phyloP scores from a whole-genome alignment of 2,329 filamentous ascomycete genomes.

The Uncinocarpus reesii region DNA sequence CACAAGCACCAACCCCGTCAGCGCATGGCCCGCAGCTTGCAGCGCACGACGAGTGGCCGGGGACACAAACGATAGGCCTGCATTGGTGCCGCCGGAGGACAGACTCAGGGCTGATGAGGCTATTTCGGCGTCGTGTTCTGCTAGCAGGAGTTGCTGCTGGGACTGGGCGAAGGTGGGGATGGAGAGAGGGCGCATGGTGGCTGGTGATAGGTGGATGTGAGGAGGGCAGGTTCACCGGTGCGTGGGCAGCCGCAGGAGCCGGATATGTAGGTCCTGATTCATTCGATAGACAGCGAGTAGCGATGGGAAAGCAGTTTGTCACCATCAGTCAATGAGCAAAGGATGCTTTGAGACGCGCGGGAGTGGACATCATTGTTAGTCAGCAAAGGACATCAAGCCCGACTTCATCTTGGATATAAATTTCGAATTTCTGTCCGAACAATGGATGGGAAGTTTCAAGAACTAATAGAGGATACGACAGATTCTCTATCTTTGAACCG shows the following conservation, averaged over 20 bases:
- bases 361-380: too few relatives aligned
- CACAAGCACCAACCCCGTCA: conserved; percentile 50
- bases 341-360: too few relatives aligned
- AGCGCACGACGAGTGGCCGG: conserved; percentile 36
- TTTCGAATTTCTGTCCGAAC: not conserved
- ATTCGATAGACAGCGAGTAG: too few relatives aligned
- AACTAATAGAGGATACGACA: too few relatives aligned
- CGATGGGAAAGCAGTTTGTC: too few relatives aligned
- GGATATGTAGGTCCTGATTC: too few relatives aligned
- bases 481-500: too few relatives aligned
- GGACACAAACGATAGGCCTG: conserved; percentile 29
- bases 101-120: conserved; percentile 35
- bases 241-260: too few relatives aligned
- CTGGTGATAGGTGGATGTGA: not conserved
- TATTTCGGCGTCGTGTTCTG: conserved; percentile 38
- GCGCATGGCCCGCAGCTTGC: conserved; percentile 33
- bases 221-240: not conserved
- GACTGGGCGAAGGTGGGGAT: conserved; percentile 35
- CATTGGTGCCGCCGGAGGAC: conserved; percentile 23
- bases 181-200: conserved; percentile 22
- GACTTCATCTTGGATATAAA: too few relatives aligned
- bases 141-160: conserved; percentile 34
- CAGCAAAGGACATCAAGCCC: too few relatives aligned
- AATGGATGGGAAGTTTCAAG: not conserved
- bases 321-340: too few relatives aligned